Evolutionary conservation across 208 protist genomes (phyloP).

Genomic region (Porcisia hertigi): DNA sequence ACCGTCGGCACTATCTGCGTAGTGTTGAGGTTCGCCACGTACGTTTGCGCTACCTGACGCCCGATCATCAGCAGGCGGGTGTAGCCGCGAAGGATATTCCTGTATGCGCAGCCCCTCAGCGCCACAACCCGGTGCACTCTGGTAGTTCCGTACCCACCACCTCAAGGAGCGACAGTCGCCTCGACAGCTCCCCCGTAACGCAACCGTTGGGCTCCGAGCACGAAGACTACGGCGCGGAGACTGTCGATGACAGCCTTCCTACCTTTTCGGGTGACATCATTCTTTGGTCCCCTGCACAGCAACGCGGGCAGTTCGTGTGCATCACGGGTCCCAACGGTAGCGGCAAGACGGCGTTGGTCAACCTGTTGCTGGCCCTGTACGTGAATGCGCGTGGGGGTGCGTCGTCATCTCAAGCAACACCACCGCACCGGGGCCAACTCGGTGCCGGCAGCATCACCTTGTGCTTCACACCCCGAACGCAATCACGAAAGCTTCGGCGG

Average conservation of each 20-base stretch:
- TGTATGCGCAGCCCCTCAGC: background rate
- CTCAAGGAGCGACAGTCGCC: background rate
- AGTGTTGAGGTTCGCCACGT: constrained; percentile 28
- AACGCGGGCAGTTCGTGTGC: constrained; percentile 56
- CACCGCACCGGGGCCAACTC: constrained; percentile 12
- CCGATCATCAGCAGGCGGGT: constrained; percentile 4
- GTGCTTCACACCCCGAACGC: constrained; percentile 19
- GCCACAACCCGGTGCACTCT: background rate
- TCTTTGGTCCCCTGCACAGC: constrained; percentile 23
- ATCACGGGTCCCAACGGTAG: constrained; percentile 52
- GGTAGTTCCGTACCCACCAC: background rate
- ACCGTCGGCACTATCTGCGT: constrained; percentile 28
- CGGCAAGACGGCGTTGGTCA: constrained; percentile 65
- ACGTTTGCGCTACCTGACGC: constrained; percentile 25
- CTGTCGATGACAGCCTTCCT: background rate
- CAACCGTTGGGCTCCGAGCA: background rate
- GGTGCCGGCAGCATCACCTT: constrained; percentile 15
- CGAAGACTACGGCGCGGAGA: constrained; percentile 10
- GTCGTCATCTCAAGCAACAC: constrained; percentile 2
- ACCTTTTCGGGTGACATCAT: constrained; percentile 25
- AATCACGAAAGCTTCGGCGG: constrained; percentile 14
- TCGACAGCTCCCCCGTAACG: background rate
- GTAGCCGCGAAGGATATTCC: background rate
- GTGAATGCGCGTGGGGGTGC: constrained; percentile 3
- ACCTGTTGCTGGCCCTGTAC: constrained; percentile 60